Conservation (phyloP, 352 stramenopile genomes). For the Phytophthora pluvialis region DNA sequence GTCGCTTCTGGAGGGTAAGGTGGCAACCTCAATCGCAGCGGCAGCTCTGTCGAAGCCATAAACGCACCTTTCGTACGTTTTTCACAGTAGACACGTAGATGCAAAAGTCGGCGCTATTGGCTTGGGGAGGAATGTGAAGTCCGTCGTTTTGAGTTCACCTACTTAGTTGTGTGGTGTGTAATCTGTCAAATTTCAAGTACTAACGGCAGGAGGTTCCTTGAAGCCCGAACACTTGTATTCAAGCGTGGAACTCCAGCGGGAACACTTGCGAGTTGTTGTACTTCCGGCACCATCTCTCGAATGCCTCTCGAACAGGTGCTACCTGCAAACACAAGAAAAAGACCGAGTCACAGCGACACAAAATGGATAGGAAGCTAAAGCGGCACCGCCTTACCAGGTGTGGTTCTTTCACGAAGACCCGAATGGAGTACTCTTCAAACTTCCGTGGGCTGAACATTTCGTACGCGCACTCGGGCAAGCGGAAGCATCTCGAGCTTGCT, state of each 20-base stretch:
- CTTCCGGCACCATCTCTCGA: constrained; percentile 57
- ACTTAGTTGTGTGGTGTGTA: not conserved
- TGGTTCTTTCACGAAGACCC: constrained; percentile 74
- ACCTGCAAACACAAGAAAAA: constrained; percentile 30
- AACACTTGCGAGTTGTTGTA: constrained; percentile 58
- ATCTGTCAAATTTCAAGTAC: not conserved
- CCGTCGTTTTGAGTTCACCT: constrained; percentile 22
- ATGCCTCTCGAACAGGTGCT: constrained; percentile 55
- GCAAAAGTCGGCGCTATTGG: constrained; percentile 13
- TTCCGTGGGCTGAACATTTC: constrained; percentile 67
- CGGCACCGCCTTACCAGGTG: constrained; percentile 46
- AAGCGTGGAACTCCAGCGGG: constrained; percentile 38
- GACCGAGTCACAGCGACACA: not conserved
- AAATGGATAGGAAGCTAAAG: not conserved
- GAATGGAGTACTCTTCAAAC: constrained; percentile 76
- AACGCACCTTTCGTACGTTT: constrained; percentile 14
- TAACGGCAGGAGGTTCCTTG: not conserved
- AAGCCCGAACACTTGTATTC: constrained; percentile 2
- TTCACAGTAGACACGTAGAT: constrained; percentile 27
- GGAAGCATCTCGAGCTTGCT: constrained; percentile 54
- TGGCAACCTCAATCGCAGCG: constrained; percentile 57
- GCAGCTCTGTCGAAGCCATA: constrained; percentile 53
- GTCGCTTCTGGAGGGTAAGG: constrained; percentile 65
- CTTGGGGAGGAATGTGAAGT: constrained; percentile 32
- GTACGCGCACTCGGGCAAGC: constrained; percentile 59